Base-by-base conservation (phyloP, 176 grass and related monocot genomes). In the Avena insularis region DNA sequence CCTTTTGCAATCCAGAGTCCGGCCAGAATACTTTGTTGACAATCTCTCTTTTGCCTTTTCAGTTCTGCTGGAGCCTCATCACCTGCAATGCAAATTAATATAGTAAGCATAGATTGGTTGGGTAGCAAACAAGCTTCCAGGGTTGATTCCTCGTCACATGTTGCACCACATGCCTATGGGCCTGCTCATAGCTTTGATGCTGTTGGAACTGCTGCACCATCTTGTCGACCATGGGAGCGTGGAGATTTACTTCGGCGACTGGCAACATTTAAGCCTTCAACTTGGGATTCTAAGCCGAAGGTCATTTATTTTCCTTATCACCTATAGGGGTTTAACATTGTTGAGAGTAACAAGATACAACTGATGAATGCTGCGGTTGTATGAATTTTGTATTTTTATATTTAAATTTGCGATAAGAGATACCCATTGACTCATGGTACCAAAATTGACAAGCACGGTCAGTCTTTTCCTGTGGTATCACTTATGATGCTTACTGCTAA, bases 41-140 rank as follows among this genome's bases (percentile, higher is more conserved):
- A 15, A 9, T 36, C 35, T 70, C 53, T 85, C 15, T 45, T 87
- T 86, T 93, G 12, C 19, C 17, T 69, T 90, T 79, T 82, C 89
- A 99, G 97, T 88, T 99, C 97, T 84, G 97, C 92, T 58, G 97
- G 94, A 49, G 94, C 92, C 35, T 94, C 97, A 23, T 96, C 97
- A 77, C 87, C 97, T 88, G 94, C 90, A 74, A 77, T 69, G 83
- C 88, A 91, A 86, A 89, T 92, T 71, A 98, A 98, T 91, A 78
- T 85, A 58, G 88, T 86, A 49, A 95, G 95, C 86, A 95, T 93
- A 89, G 91, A 98, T 92, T 95, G 95, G 89, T 74, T 92, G 84
- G 93, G 95, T 78, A 91, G 87, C 59, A 86, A 58, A 63, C 95
- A 95, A 83, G 86, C 82, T 87, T 98, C 93, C 25, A 96, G 93